Conservation (phyloP, 371 early-diverging fungal species). For the Lichtheimia ornata region DNA sequence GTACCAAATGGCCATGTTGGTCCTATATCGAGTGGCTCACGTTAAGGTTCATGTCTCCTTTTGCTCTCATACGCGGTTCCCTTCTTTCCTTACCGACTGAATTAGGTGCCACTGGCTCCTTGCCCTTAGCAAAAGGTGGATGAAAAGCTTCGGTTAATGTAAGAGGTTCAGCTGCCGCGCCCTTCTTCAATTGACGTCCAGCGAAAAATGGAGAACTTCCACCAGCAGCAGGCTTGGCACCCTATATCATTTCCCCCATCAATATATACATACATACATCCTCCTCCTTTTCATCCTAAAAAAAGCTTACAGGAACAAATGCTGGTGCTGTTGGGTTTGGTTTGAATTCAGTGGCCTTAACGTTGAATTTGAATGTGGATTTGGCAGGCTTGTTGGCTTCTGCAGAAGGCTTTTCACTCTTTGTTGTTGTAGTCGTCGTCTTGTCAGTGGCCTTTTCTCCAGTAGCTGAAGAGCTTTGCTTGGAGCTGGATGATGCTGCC, state of each 20-base stretch:
- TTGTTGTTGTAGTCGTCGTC: neutral
- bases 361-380: conserved; percentile 77
- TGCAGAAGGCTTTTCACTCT: neutral
- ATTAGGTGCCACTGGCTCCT: conserved; percentile 24
- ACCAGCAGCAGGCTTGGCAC: conserved; percentile 8
- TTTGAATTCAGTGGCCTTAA: conserved; percentile 86
- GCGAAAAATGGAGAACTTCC: conserved; percentile 39
- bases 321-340: conserved; percentile 80
- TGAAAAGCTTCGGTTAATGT: conserved; percentile 35
- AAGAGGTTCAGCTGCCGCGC: conserved; percentile 17
- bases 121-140: conserved; percentile 32
- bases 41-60: neutral
- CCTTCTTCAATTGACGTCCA: conserved; percentile 25
- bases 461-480: neutral
- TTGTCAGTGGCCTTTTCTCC: neutral
- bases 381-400: conserved; percentile 24
- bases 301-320: conserved; percentile 67
- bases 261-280: neutral
- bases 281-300: neutral
- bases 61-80: neutral
- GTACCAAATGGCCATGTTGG: conserved; percentile 58
- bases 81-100: conserved; percentile 29
- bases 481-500: neutral
- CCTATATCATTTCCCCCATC: neutral
- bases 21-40: conserved; percentile 18